Percentiles rank a stretch among this genome's conserved stretches.
phyloP scores from a whole-genome alignment of 495 filamentous ascomycete species.

The Corynascus novoguineensis region DNA sequence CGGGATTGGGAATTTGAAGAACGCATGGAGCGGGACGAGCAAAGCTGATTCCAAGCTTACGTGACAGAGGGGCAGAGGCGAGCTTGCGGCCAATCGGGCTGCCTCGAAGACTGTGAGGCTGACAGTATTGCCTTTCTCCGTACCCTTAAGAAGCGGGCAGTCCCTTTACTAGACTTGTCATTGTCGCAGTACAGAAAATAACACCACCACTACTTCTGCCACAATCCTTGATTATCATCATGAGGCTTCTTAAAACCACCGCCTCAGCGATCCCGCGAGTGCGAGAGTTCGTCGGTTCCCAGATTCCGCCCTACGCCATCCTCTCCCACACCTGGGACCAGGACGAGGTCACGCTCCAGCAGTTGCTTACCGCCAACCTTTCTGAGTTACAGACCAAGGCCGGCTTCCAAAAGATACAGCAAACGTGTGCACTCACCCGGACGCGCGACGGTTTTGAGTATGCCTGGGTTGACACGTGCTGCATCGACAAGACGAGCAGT shows the following conservation, averaged over 20 bases:
- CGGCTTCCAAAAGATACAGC: slow-evolving; percentile 23
- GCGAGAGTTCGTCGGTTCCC: neutral
- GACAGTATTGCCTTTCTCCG: too few relatives aligned
- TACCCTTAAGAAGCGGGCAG: too few relatives aligned
- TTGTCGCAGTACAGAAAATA: too few relatives aligned
- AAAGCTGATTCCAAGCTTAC: too few relatives aligned
- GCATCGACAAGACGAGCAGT: slow-evolving; percentile 13
- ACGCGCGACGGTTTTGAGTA: slow-evolving; percentile 16
- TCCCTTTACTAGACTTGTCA: too few relatives aligned
- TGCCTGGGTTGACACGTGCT: slow-evolving; percentile 36
- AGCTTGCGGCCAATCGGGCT: too few relatives aligned
- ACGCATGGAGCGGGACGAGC: too few relatives aligned
- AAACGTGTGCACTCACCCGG: slow-evolving; percentile 19
- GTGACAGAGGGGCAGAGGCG: too few relatives aligned
- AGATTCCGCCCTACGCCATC: slow-evolving; percentile 10
- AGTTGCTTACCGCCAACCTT: neutral
- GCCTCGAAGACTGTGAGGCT: too few relatives aligned
- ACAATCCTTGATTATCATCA: too few relatives aligned
- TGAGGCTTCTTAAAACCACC: neutral
- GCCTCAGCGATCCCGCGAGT: neutral
- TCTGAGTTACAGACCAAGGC: neutral
- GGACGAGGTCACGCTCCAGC: slow-evolving; percentile 11
- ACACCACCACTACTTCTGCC: too few relatives aligned
- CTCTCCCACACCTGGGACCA: slow-evolving; percentile 16
- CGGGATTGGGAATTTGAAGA: too few relatives aligned